Base-by-base conservation (phyloP, 371 early-diverging fungal genomes). In the Mortierella sp. region DNA sequence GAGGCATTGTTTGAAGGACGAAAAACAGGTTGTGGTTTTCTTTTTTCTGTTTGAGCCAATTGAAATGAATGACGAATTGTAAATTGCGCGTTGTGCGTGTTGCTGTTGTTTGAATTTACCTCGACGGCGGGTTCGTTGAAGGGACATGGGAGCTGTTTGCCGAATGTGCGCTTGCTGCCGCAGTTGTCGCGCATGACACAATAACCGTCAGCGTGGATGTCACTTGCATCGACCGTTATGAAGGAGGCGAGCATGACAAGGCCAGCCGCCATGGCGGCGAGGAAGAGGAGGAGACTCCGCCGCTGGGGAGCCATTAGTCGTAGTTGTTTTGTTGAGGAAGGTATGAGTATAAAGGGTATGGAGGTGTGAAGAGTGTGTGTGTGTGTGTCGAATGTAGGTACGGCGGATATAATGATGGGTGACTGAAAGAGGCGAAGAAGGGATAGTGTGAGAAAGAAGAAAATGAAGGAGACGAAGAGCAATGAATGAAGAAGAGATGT, bases 161-260 rank as follows among this genome's bases (percentile, higher is more conserved):
- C 88, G 83, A 87, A 89, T 44, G 75, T 70, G 4, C 76, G 55
- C 10, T 87, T 89, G 42, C 80, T 77, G 31, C 91, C 92, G 73
- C 93, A 93, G 54, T 92, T 90, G 9, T 92, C 92, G 14, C 91
- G 89, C 94, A 94, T 94, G 78, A 91, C 91, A 78, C 94, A 94
- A 70, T 89, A 89, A 45, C 93, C 93, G 13, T 89, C 80, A 83
- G 90, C 71, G 78, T 93, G 94, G 71, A 91, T 78, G 5, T 74
- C 48, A 60, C 80, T 83, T 52, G 80, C 83, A 14, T 28, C 50
- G 24, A 60, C 73, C 3, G 75, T 48, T 13, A 60, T 9, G 44
- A 50, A 44, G n/a, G 65, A 31, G 10, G 24, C 7, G 31, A 68
- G 42, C 19, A 68, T 38, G 31, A 28, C 9, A 21, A 68, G 68